Conservation (phyloP, 805 yeast species). For the Candida michaelii region DNA sequence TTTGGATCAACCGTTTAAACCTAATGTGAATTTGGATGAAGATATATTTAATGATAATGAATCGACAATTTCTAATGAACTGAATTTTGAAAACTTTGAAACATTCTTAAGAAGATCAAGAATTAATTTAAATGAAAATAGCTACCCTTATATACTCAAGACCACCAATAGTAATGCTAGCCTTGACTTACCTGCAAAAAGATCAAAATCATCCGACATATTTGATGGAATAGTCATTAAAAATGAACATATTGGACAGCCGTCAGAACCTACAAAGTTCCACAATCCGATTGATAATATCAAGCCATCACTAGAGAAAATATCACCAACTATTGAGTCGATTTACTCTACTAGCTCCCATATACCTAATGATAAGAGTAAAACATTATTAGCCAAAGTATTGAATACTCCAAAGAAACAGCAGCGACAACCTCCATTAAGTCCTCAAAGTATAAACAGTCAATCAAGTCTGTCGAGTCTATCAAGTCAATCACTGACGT, state of each 20-base stretch:
- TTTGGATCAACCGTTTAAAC: slow-evolving; percentile 2
- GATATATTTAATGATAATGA: slow-evolving; percentile 14
- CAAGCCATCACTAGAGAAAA: slow-evolving; percentile 17
- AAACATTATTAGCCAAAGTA: slow-evolving; percentile 17
- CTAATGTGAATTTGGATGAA: not conserved
- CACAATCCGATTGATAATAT: slow-evolving; percentile 39
- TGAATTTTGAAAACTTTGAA: slow-evolving; percentile 21
- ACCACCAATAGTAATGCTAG: slow-evolving; percentile 20
- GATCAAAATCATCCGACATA: not conserved
- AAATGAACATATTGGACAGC: slow-evolving; percentile 3
- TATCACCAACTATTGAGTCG: slow-evolving; percentile 34
- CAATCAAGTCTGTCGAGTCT: not conserved
- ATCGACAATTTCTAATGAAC: slow-evolving; percentile 12
- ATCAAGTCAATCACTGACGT: slow-evolving; percentile 4
- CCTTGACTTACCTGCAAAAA: slow-evolving; percentile 4
- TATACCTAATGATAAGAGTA: slow-evolving; percentile 13
- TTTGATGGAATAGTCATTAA: slow-evolving; percentile 7
- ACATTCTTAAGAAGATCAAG: slow-evolving; percentile 34
- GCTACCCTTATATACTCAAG: slow-evolving; percentile 20
- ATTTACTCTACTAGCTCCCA: slow-evolving; percentile 19
- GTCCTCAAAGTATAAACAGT: not conserved
- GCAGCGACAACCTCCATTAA: not conserved
- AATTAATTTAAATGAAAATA: slow-evolving; percentile 22
- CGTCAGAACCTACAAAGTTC: slow-evolving; percentile 17
- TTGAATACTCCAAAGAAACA: slow-evolving; percentile 8